Percentiles rank a stretch among this genome's conserved stretches.
Conservation (phyloP, 805 yeast species). For the Sporopachydermia lactativora region DNA sequence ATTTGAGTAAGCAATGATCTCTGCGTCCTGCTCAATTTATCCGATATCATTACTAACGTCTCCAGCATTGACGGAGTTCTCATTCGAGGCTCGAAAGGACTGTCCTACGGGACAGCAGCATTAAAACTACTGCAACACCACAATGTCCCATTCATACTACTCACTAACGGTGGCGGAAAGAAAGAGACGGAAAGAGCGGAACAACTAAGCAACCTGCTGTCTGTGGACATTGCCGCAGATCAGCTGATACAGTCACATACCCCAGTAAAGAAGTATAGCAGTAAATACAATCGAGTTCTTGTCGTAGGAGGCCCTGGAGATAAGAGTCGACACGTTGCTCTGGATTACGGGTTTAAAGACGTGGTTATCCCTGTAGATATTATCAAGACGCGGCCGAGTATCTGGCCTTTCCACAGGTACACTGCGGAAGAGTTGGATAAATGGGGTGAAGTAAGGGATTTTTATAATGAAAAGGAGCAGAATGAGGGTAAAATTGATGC, state of each 20-base stretch:
- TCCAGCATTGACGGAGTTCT: constrained; percentile 77
- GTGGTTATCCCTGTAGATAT: constrained; percentile 66
- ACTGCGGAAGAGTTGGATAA: constrained; percentile 28
- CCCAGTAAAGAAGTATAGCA: constrained; percentile 52
- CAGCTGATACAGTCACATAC: constrained; percentile 85
- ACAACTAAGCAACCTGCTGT: constrained; percentile 32
- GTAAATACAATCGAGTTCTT: constrained; percentile 43
- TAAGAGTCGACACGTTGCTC: constrained; percentile 58
- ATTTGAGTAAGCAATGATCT: constrained; percentile 11
- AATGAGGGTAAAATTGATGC: constrained; percentile 41
- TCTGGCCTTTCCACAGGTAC: constrained; percentile 59
- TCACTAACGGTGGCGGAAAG: constrained; percentile 87
- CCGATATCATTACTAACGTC: no score
- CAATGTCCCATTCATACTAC: constrained; percentile 61
- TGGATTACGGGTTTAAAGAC: constrained; percentile 60
- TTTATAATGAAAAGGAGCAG: constrained; percentile 15
- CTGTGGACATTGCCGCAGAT: constrained; percentile 30
- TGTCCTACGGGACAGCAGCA: constrained; percentile 52
- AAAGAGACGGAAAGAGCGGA: constrained; percentile 47
- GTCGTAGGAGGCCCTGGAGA: constrained; percentile 77
- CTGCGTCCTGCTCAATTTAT: not conserved
- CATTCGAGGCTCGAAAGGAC: constrained; percentile 54
- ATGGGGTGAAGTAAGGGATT: constrained; percentile 24
- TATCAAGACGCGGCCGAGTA: constrained; percentile 33
- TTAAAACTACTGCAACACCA: constrained; percentile 35